phyloP scores from a whole-genome alignment of 2,329 filamentous ascomycete genomes.

The Phaeosphaeria sp. region DNA sequence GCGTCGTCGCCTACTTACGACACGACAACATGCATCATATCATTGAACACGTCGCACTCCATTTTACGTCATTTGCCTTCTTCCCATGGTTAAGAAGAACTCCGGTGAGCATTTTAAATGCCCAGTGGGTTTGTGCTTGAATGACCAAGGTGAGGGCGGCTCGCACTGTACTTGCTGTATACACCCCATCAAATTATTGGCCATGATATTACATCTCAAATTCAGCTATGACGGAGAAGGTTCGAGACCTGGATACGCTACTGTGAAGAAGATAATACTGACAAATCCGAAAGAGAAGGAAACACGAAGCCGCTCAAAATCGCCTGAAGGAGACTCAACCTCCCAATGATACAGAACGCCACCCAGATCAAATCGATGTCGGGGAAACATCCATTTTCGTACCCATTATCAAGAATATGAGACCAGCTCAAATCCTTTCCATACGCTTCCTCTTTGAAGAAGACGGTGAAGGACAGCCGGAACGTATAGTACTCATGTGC shows the following conservation, averaged over 20 bases:
- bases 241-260: not conserved
- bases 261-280: not conserved
- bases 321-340: not conserved
- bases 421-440: not conserved
- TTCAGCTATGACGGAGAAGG: not conserved
- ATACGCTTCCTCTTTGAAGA: not conserved
- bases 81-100: not conserved
- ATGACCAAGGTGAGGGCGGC: not conserved
- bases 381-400: not conserved
- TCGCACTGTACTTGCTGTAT: not conserved
- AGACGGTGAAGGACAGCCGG: constrained; percentile 4
- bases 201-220: not conserved
- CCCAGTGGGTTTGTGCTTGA: not conserved
- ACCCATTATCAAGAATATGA: not conserved
- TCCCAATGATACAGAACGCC: not conserved
- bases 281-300: not conserved
- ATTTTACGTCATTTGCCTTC: not conserved
- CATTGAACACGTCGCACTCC: not conserved
- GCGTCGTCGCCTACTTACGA: not conserved
- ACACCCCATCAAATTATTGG: not conserved
- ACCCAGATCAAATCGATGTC: not conserved
- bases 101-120: not conserved
- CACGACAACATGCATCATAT: not conserved
- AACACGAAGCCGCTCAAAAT: not conserved
- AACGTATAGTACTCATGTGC: constrained; percentile 7